These are phyloP conservation scores for Trichoderma koningii DNA, from an alignment of 2,329 filamentous ascomycete species.

Conservation along the genomic window DNA sequence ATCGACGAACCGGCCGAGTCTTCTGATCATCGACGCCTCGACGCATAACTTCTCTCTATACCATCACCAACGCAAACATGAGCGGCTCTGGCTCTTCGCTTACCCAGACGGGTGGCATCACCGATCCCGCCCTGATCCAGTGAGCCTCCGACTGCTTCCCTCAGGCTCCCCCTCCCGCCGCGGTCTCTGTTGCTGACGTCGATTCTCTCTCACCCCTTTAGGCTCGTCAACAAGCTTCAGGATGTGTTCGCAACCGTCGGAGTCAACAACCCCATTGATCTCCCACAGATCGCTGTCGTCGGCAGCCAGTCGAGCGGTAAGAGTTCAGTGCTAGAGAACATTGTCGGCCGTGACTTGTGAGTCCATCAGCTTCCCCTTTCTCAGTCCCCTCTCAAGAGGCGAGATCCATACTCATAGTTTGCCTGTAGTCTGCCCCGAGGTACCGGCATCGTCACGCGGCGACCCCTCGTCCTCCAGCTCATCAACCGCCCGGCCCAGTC, in stretches of 20 bases:
- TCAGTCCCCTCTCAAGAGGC: too few species aligned
- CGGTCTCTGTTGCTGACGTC: conserved; percentile 24
- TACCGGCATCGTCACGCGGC: conserved; percentile 93
- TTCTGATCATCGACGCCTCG: neutral
- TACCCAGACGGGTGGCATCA: conserved; percentile 59
- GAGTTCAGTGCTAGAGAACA: conserved; percentile 98
- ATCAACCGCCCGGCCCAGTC: conserved; percentile 82
- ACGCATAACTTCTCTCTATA: neutral
- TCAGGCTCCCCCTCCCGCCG: conserved; percentile 20
- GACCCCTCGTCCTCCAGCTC: conserved; percentile 93
- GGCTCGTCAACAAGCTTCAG: conserved; percentile 97
- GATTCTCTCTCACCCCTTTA: conserved; percentile 35
- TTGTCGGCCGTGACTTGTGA: conserved; percentile 98
- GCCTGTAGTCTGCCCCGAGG: conserved; percentile 83
- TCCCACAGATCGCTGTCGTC: conserved; percentile 97
- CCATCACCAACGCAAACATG: conserved; percentile 36
- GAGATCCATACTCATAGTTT: neutral
- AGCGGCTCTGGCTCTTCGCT: conserved; percentile 39
- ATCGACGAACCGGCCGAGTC: neutral
- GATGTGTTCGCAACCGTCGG: conserved; percentile 99
- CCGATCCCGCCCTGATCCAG: conserved; percentile 68
- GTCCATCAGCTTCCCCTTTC: conserved; percentile 16
- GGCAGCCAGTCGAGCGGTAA: conserved; percentile 99
- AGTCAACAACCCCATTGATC: conserved; percentile 98
- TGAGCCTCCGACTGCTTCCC: conserved; percentile 39